Conservation (phyloP, 139 green algal species). For the Micromonas commoda region DNA sequence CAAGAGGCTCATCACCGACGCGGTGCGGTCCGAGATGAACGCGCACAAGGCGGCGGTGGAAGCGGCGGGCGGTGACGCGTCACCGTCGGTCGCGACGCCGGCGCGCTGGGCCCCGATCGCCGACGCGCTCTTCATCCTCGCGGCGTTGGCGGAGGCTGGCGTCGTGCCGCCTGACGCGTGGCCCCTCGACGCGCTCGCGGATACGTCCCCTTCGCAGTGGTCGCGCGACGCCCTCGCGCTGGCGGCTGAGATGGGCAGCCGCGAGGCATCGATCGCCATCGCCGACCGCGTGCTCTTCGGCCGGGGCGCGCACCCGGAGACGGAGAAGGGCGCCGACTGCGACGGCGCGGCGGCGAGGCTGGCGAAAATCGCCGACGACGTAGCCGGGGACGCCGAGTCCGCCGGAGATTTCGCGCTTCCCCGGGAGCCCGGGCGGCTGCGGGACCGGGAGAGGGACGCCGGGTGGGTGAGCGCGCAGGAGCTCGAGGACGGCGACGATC, state of each 20-base stretch:
- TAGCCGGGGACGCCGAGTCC: background rate
- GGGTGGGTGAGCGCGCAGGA: background rate
- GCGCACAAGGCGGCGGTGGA: background rate
- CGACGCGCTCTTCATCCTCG: background rate
- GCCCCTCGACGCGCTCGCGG: background rate
- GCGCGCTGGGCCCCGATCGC: background rate
- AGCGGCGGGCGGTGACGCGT: background rate
- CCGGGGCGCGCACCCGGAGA: background rate
- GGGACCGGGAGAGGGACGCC: conserved; percentile 21
- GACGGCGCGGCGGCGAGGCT: background rate
- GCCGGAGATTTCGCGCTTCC: background rate
- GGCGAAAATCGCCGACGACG: background rate
- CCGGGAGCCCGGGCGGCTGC: background rate
- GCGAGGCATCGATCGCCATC: background rate
- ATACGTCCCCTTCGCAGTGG: background rate
- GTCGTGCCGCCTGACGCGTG: background rate
- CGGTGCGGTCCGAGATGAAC: background rate
- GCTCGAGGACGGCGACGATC: background rate
- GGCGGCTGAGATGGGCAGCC: background rate
- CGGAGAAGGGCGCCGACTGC: background rate
- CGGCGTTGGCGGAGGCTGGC: background rate
- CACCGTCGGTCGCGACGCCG: background rate
- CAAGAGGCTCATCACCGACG: background rate
- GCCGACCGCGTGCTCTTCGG: background rate
- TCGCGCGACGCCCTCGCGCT: background rate